Conservation (phyloP, 148 eudicot genomes). For the Pharnaceum exiguum region DNA sequence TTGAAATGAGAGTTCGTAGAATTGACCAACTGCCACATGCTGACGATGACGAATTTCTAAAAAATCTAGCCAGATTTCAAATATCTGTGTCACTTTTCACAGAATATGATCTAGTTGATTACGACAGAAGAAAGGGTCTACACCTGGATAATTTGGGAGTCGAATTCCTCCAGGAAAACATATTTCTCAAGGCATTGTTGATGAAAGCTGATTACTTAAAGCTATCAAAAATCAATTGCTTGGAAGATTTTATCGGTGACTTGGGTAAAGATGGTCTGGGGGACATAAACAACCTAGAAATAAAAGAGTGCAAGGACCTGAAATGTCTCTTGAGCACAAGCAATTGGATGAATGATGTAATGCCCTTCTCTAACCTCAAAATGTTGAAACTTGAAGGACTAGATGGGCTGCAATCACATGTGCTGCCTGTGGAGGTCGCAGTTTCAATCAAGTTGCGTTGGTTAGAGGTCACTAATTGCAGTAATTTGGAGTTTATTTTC, state of each 20-base stretch:
- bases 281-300: background rate
- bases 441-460: too few relatives aligned
- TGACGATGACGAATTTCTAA: background rate
- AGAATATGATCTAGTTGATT: too few relatives aligned
- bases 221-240: background rate
- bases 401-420: too few relatives aligned
- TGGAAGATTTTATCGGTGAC: background rate
- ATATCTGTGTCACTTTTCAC: background rate
- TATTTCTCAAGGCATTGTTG: background rate
- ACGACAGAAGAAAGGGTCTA: too few relatives aligned
- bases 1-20: constrained; percentile 2
- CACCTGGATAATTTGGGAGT: too few relatives aligned
- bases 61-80: background rate
- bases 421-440: too few relatives aligned
- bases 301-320: background rate
- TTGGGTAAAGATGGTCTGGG: background rate
- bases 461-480: too few relatives aligned
- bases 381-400: background rate
- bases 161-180: too few relatives aligned
- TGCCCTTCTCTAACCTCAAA: background rate
- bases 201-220: background rate
- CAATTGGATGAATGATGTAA: background rate
- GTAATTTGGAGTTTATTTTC: too few relatives aligned
- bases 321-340: background rate
- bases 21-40: background rate